These are phyloP conservation scores for Caloboletus inedulis DNA, from an alignment of 1,284 basidiomycete genomes.

Conservation along the genomic window DNA sequence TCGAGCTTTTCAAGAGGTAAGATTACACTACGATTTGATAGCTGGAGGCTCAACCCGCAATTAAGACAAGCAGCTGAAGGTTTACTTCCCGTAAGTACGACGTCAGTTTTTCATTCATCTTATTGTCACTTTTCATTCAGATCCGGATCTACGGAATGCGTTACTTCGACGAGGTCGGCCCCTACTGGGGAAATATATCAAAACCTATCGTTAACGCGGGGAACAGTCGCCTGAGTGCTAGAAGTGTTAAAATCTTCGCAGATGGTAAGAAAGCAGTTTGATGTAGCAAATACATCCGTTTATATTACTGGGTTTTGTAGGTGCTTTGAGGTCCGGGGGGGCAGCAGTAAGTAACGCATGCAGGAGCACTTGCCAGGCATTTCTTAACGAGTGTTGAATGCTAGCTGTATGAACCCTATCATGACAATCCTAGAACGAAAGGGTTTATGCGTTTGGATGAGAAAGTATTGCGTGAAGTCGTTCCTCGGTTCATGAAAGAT, in stretches of 20 bases:
- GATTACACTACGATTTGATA: background rate
- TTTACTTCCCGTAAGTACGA: conserved; percentile 56
- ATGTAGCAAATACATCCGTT: background rate
- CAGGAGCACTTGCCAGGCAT: background rate
- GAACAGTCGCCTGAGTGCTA: conserved; percentile 62
- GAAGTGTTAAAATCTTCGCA: conserved; percentile 88
- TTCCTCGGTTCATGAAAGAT: conserved; percentile 70
- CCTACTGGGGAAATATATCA: conserved; percentile 75
- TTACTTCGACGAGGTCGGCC: conserved; percentile 62
- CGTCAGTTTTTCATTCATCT: background rate
- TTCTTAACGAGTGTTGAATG: background rate
- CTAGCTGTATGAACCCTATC: conserved; percentile 75
- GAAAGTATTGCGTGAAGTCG: conserved; percentile 58
- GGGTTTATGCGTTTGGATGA: conserved; percentile 77
- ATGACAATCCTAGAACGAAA: conserved; percentile 71
- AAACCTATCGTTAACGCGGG: conserved; percentile 55
- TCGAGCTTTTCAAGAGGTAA: conserved; percentile 73
- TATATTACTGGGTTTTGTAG: conserved; percentile 36
- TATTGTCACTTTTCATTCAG: conserved; percentile 32
- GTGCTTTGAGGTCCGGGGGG: conserved; percentile 86
- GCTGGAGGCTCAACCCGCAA: background rate
- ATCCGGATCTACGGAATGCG: conserved; percentile 74
- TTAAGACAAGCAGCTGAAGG: conserved; percentile 52
- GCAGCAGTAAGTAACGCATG: conserved; percentile 65
- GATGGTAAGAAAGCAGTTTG: conserved; percentile 52